A percentile compares a stretch with the other conserved stretches of the same genome.
Evolutionary conservation across 805 yeast species (phyloP).

Genomic region (Kuraishia molischiana): DNA sequence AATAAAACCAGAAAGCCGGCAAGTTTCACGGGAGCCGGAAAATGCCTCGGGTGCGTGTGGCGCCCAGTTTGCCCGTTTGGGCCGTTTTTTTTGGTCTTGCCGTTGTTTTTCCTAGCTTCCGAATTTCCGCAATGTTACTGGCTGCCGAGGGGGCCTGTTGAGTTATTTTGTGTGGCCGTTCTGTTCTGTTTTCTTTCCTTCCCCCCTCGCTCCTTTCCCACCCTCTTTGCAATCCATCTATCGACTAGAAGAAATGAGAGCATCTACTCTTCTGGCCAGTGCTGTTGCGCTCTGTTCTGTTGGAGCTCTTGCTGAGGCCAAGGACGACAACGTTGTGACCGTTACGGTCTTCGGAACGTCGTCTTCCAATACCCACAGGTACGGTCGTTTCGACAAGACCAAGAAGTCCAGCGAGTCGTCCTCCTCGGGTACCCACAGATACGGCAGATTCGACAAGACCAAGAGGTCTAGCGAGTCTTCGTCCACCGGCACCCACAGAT

Average conservation of each 20-base stretch:
- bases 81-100: too few relatives aligned
- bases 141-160: too few relatives aligned
- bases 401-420: slow-evolving; percentile 19
- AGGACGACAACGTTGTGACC: slow-evolving; percentile 16
- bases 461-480: slow-evolving; percentile 16
- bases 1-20: too few relatives aligned
- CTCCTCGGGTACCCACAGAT: slow-evolving; percentile 29
- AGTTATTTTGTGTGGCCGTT: too few relatives aligned
- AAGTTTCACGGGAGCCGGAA: too few relatives aligned
- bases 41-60: too few relatives aligned
- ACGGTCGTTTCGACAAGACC: slow-evolving; percentile 47
- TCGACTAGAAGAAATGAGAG: slow-evolving; percentile 25
- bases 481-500: slow-evolving; percentile 26
- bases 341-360: slow-evolving; percentile 24
- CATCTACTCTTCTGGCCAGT: slow-evolving; percentile 22
- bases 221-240: neutral
- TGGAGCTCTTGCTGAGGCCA: slow-evolving; percentile 24
- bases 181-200: too few relatives aligned
- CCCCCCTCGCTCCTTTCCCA: too few relatives aligned
- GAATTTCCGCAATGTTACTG: too few relatives aligned
- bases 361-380: slow-evolving; percentile 35
- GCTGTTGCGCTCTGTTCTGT: slow-evolving; percentile 25
- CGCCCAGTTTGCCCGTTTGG: too few relatives aligned
- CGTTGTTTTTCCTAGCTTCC: too few relatives aligned
- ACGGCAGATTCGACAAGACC: slow-evolving; percentile 43